Base-by-base conservation (phyloP, 176 grass and related monocot genomes). In the Luzula sylvatica region DNA sequence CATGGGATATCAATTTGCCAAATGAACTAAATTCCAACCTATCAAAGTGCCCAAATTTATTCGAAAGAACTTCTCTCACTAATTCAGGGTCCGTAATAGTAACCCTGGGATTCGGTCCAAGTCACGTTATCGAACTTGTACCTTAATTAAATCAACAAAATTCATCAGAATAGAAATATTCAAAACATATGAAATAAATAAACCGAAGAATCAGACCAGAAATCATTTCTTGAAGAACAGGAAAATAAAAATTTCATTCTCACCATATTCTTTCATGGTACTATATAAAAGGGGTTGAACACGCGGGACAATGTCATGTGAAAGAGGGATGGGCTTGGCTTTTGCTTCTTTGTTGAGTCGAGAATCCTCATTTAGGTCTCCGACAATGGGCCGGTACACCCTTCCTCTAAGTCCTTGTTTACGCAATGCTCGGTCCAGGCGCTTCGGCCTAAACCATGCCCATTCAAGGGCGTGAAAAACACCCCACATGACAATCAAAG, bases 271-370 rank as follows among this genome's bases (percentile, higher is more conserved):
- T n/a, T n/a, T n/a, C n/a, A n/a, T n/a, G n/a, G n/a, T n/a, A n/a
- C n/a, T n/a, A 20, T 87, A 12, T 24, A 74, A 66, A 41, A 82
- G 73, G 1, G 73, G 77, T 8, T 11, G 15, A 4, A 87, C 65
- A 0, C 59, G 78, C 8, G 52, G 55, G 0, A 64, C 56, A 46
- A 82, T 77, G 50, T 74, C 54, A 25, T 80, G 82, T 46, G 71
- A 75, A 15, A 75, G 58, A 21, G 59, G 75, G 53, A 75, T 41
- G n/a, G n/a, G n/a, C n/a, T n/a, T n/a, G n/a, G n/a, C n/a, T n/a
- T n/a, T n/a, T n/a, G n/a, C n/a, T n/a, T n/a, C n/a, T n/a, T n/a
- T n/a, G n/a, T n/a, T n/a, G n/a, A n/a, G n/a, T n/a, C n/a, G n/a
- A n/a, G n/a, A 16, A 66, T 58, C 54, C n/a, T n/a, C n/a, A n/a